phyloP scores from a whole-genome alignment of 192 early-diverging fungal genomes.

The Kappamyces sp. region DNA sequence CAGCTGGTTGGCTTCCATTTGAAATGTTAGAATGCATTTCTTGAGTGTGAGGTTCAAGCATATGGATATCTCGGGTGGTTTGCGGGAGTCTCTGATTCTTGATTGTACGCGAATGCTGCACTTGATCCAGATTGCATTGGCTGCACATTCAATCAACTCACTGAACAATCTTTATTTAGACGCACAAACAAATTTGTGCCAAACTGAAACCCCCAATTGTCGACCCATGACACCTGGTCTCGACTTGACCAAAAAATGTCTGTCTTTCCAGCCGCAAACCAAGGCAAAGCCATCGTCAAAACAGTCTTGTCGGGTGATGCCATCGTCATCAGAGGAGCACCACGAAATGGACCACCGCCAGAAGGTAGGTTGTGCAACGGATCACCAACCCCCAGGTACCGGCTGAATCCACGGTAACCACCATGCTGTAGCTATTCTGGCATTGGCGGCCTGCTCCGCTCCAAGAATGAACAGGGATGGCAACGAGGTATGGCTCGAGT shows the following conservation, averaged over 20 bases:
- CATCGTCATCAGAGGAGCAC: slow-evolving; percentile 78
- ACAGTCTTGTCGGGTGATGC: slow-evolving; percentile 88
- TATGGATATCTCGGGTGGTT: neutral
- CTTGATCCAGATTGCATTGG: neutral
- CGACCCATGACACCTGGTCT: too few species aligned
- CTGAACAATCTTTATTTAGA: too few species aligned
- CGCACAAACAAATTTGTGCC: too few species aligned
- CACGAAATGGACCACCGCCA: slow-evolving; percentile 73
- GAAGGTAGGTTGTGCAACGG: slow-evolving; percentile 76
- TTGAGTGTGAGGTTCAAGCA: neutral
- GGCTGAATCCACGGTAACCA: slow-evolving; percentile 64
- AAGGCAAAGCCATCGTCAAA: slow-evolving; percentile 86
- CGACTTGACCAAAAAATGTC: too few species aligned
- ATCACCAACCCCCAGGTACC: slow-evolving; percentile 79
- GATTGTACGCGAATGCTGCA: neutral
- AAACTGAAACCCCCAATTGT: too few species aligned
- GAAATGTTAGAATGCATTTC: neutral
- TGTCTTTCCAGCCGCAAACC: too few species aligned
- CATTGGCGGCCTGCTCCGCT: too few species aligned
- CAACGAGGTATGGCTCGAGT: slow-evolving; percentile 1
- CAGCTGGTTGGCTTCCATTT: neutral
- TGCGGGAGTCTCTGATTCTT: neutral
- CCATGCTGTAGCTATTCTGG: too few species aligned
- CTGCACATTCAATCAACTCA: too few species aligned
- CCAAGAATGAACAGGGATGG: slow-evolving; percentile 78